These are phyloP conservation scores for Thamnidium elegans DNA, from an alignment of 192 early-diverging fungal genomes.

Conservation along the genomic window DNA sequence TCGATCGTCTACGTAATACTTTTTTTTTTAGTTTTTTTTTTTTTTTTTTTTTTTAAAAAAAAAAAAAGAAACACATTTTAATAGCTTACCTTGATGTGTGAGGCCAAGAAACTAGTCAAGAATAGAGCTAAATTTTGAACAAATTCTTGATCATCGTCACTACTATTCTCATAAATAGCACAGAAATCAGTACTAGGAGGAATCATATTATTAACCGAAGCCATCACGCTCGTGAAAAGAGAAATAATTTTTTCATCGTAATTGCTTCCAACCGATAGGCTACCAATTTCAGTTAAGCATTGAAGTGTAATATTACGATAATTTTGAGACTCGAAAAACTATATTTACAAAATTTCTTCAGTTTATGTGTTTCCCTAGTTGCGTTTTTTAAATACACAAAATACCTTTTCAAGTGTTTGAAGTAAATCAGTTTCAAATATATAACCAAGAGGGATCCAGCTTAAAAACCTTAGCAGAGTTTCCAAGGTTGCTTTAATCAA, in stretches of 20 bases:
- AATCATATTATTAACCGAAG: conserved; percentile 62
- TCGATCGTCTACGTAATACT: conserved; percentile 48
- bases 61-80: too few species aligned
- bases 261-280: conserved; percentile 70
- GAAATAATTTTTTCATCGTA: conserved; percentile 85
- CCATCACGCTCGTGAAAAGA: conserved; percentile 83
- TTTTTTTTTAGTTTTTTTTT: conserved; percentile 20
- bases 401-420: conserved; percentile 72
- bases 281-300: conserved; percentile 96
- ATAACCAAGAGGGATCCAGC: conserved; percentile 98
- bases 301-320: conserved; percentile 87
- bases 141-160: conserved; percentile 90
- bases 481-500: conserved; percentile 91
- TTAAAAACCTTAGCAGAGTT: conserved; percentile 91
- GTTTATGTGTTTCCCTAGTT: too few species aligned
- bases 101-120: conserved; percentile 79
- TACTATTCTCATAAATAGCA: conserved; percentile 75
- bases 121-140: conserved; percentile 95
- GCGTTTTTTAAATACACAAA: too few species aligned
- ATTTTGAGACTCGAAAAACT: conserved; percentile 9
- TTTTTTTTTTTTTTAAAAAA: too few species aligned
- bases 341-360: not conserved
- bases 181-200: conserved; percentile 76
- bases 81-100: conserved; percentile 65
- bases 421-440: conserved; percentile 96